A percentile compares a stretch with the other conserved stretches of the same genome.
Evolutionary conservation across 1,284 basidiomycete genomes (phyloP).

Genomic region (Microbotryum scabiosae): DNA sequence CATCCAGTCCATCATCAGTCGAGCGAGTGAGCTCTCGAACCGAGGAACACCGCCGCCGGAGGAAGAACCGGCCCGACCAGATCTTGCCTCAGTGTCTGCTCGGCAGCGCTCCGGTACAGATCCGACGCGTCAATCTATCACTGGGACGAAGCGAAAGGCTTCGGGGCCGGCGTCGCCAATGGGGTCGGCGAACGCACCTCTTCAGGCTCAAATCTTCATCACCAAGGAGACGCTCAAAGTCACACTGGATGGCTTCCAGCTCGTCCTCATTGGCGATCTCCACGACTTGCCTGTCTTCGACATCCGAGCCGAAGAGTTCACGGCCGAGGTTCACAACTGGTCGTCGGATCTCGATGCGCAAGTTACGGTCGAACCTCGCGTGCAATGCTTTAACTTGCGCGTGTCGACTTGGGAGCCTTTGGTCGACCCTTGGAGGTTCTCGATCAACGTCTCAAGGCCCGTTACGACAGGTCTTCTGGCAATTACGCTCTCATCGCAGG

Average conservation of each 20-base stretch:
- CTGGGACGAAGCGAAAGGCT: too few species aligned
- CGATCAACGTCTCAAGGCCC: constrained; percentile 48
- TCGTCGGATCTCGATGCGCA: constrained; percentile 76
- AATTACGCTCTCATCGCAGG: constrained; percentile 62
- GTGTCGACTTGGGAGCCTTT: constrained; percentile 99
- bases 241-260: constrained; percentile 78
- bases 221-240: constrained; percentile 73
- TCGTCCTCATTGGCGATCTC: constrained; percentile 88
- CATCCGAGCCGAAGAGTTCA: constrained; percentile 75
- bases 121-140: constrained; percentile 1
- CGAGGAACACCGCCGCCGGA: constrained; percentile 20
- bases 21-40: constrained; percentile 64
- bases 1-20: constrained; percentile 80
- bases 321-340: constrained; percentile 83
- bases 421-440: constrained; percentile 93
- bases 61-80: neutral
- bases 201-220: constrained; percentile 51
- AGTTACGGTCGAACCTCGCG: constrained; percentile 66
- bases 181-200: constrained; percentile 41
- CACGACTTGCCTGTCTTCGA: constrained; percentile 94
- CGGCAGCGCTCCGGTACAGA: constrained; percentile 3
- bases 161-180: constrained; percentile 3
- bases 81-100: neutral
- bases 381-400: constrained; percentile 94
- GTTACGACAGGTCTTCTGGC: constrained; percentile 36